Base-by-base conservation (phyloP, 768 basidiomycete genomes). In the Mycena vitilis region DNA sequence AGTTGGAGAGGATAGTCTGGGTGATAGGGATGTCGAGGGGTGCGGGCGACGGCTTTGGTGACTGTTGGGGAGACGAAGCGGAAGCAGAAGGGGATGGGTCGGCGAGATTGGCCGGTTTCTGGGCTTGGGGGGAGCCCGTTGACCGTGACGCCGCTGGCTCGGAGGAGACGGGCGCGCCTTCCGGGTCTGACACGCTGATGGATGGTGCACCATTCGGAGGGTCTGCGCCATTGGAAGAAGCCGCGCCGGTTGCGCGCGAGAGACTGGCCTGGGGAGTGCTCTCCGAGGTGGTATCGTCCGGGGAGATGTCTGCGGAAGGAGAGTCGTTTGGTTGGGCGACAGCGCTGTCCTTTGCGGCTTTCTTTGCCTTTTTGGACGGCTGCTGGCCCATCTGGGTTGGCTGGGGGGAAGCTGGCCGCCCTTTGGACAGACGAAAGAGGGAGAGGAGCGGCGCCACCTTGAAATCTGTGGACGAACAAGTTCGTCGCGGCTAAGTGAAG, bases 1-100 rank as follows among this genome's bases (percentile, higher is more conserved):
- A 78, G 70, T 93, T 90, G 64, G 95, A 89, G 64, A 98, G 89
- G 72, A 98, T 98, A 12, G 95, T 95, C 60, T 91, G 91, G 0
- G 93, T 89, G 25, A 87, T 84, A 25, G 94, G 91, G 71, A 94
- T 92, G 78, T 95, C 94, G 64, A 95, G 84, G 7, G 93, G 89
- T 5, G 80, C 78, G 0, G 90, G 78, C 5, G 79, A 68, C 25
- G 82, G 78, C 60, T 78, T 81, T n/a, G 83, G 81, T 10, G 83
- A 84, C 18, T 81, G 75, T 13, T 81, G 80, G 11, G 84, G 76
- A 54, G 81, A 74, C 38, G 83, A 81, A 30, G 79, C 77, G 67
- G 84, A 81, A 45, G 78, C 75, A 63, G 80, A 80, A 53, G 81
- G 77, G 10, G 78, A 73, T 61, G 80, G 80, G 65, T 82, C 80